Evolutionary conservation across 1,284 basidiomycete species (phyloP).

Genomic region (Rhodotorula sp.): DNA sequence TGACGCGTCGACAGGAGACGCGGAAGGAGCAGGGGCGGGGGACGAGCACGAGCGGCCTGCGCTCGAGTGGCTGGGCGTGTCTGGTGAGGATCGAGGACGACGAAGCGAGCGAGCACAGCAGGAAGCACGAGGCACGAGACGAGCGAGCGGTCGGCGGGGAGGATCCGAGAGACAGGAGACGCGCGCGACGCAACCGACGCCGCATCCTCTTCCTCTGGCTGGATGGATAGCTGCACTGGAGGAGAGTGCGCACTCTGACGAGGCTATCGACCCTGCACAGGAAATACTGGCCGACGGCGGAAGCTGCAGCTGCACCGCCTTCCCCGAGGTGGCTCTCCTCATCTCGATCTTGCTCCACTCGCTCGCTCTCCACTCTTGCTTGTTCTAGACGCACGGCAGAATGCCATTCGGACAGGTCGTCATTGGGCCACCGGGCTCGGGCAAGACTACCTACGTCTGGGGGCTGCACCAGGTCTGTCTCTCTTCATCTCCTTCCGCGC

Average conservation of each 20-base stretch:
- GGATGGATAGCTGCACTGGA: too few species aligned
- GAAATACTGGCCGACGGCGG: too few species aligned
- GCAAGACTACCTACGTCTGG: constrained; percentile 92
- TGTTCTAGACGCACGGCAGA: too few species aligned
- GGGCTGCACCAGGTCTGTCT: constrained; percentile 73
- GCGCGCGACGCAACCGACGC: too few species aligned
- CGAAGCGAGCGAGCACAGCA: neutral
- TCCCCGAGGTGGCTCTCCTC: too few species aligned
- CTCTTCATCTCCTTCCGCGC: neutral
- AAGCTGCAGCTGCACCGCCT: neutral
- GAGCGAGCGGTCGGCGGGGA: neutral
- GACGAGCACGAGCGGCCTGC: neutral
- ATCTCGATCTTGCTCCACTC: neutral
- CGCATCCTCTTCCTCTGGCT: too few species aligned
- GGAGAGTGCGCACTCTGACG: too few species aligned
- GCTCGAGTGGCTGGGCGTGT: neutral
- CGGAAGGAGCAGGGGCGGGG: neutral
- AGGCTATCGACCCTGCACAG: too few species aligned
- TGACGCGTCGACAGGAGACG: neutral
- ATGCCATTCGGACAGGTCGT: constrained; percentile 57
- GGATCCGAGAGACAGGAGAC: too few species aligned
- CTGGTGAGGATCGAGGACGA: neutral
- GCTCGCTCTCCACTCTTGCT: neutral
- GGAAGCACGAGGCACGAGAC: neutral
- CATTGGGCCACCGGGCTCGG: constrained; percentile 87